phyloP scores from a whole-genome alignment of 257 asterid species.

The Solanum dulcamara region DNA sequence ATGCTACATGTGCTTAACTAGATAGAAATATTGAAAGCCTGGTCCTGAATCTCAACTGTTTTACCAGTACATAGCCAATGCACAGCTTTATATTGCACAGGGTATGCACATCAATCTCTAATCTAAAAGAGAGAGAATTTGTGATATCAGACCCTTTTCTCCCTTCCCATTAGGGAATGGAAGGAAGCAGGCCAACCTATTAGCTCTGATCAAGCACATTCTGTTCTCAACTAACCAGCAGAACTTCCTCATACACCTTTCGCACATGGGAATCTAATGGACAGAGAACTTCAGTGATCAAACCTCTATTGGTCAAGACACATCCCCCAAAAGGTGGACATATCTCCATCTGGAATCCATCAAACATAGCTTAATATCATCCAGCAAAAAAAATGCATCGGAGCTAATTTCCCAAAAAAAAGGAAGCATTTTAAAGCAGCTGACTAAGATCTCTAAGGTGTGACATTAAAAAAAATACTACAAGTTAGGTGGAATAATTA shows the following conservation, averaged over 20 bases:
- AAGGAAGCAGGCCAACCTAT: neutral
- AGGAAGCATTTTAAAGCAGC: neutral
- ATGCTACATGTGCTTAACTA: neutral
- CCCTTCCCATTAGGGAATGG: neutral
- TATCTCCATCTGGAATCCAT: neutral
- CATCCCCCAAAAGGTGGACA: neutral
- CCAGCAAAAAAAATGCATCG: neutral
- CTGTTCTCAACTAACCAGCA: neutral
- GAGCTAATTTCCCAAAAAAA: neutral
- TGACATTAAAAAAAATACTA: neutral
- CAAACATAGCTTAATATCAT: neutral
- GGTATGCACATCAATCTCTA: neutral
- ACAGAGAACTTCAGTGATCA: neutral
- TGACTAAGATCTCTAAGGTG: neutral
- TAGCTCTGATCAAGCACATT: neutral
- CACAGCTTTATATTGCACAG: neutral
- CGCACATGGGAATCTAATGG: neutral
- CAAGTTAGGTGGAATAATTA: neutral
- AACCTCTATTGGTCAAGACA: neutral
- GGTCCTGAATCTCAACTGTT: neutral
- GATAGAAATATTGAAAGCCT: neutral
- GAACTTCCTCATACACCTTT: neutral
- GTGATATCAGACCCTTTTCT: neutral
- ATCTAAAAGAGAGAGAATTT: neutral
- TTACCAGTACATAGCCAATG: neutral